phyloP scores from a whole-genome alignment of 2,329 filamentous ascomycete genomes.

The Pseudogymnoascus sp. region DNA sequence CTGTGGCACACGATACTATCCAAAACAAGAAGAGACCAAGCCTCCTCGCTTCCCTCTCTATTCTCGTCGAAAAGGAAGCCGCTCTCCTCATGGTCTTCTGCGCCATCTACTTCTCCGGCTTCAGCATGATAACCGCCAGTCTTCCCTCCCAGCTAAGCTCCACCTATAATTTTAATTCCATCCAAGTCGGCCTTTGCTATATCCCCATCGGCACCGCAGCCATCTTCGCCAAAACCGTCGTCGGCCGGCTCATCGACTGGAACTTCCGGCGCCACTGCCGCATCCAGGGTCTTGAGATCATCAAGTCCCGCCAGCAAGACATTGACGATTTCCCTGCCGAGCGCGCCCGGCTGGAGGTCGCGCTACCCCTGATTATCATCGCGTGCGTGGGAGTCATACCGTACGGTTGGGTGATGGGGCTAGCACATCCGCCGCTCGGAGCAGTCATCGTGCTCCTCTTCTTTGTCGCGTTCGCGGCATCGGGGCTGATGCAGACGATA shows the following conservation, averaged over 20 bases:
- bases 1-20: neutral
- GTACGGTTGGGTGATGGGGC: conserved; percentile 12
- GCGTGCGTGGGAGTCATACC: neutral
- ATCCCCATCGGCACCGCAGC: conserved; percentile 41
- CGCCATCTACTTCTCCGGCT: conserved; percentile 21
- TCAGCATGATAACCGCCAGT: conserved; percentile 23
- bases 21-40: conserved; percentile 16
- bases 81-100: conserved; percentile 21
- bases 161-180: conserved; percentile 26
- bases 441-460: conserved; percentile 16
- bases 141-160: conserved; percentile 24
- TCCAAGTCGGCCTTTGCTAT: conserved; percentile 28
- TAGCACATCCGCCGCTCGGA: neutral
- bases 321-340: conserved; percentile 12
- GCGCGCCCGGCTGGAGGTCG: conserved; percentile 12
- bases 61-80: conserved; percentile 21
- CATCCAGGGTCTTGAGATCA: conserved; percentile 9
- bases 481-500: conserved; percentile 13
- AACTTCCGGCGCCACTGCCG: conserved; percentile 50
- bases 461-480: conserved; percentile 13
- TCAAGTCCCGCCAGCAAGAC: conserved; percentile 8
- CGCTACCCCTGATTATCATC: conserved; percentile 9
- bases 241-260: conserved; percentile 53
- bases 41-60: conserved; percentile 19
- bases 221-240: conserved; percentile 36